A percentile compares a stretch with the other conserved stretches of the same genome.
phyloP scores from a whole-genome alignment of 495 filamentous ascomycete species.

The Stereocaulon alpinum region DNA sequence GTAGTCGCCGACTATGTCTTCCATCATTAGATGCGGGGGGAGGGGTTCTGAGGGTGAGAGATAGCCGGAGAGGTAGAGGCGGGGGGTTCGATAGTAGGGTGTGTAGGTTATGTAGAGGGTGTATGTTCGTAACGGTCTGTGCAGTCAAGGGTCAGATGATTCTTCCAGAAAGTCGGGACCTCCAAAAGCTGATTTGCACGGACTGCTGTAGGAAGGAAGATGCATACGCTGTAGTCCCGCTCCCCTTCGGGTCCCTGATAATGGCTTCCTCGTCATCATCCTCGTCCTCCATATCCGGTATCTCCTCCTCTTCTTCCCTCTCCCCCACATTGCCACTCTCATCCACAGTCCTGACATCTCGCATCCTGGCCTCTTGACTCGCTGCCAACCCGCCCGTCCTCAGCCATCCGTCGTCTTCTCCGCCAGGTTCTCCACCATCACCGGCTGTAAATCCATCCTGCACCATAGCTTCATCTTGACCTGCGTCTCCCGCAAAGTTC shows the following conservation, averaged over 20 bases:
- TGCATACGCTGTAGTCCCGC: constrained; percentile 58
- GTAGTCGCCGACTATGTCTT: constrained; percentile 98
- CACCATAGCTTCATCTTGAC: constrained; percentile 72
- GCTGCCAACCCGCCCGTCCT: constrained; percentile 53
- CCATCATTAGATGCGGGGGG: constrained; percentile 88
- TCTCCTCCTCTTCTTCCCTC: constrained; percentile 74
- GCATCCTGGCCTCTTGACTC: constrained; percentile 61
- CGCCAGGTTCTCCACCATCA: constrained; percentile 39
- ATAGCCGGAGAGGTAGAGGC: constrained; percentile 91
- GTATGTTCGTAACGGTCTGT: constrained; percentile 78
- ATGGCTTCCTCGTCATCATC: constrained; percentile 96
- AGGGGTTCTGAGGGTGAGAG: constrained; percentile 72
- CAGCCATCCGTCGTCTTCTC: constrained; percentile 84
- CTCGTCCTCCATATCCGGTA: constrained; percentile 97
- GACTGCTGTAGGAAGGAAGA: background rate
- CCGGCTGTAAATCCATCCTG: constrained; percentile 55
- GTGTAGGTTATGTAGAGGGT: constrained; percentile 97
- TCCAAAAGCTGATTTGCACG: background rate
- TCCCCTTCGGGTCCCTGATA: constrained; percentile 61
- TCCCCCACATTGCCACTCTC: constrained; percentile 64
- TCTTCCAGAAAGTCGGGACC: background rate
- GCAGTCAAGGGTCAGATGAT: constrained; percentile 7
- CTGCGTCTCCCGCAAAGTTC: constrained; percentile 80
- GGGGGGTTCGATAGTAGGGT: constrained; percentile 91
- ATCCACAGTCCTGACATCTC: constrained; percentile 78